Conservation (phyloP, 495 filamentous ascomycete species). For the Penicillium subrubescens region DNA sequence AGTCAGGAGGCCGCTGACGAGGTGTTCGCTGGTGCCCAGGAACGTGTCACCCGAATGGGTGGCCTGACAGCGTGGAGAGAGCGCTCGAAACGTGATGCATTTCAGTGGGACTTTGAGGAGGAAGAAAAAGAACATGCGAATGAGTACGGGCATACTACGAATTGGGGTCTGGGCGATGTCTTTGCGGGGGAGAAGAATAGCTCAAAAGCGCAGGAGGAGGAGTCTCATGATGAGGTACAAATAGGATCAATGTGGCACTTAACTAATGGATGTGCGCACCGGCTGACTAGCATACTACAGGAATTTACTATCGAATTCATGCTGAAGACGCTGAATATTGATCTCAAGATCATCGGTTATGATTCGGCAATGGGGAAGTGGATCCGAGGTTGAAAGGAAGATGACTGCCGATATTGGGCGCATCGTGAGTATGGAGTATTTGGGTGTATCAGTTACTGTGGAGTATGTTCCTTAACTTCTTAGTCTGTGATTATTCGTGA, state of each 20-base stretch:
- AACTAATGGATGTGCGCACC: background rate
- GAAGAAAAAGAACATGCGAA: slow-evolving; percentile 28
- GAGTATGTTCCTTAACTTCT: background rate
- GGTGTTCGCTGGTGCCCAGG: slow-evolving; percentile 45
- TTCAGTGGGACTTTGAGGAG: slow-evolving; percentile 35
- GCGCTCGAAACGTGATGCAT: slow-evolving; percentile 40
- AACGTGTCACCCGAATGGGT: slow-evolving; percentile 54
- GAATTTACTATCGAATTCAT: slow-evolving; percentile 74
- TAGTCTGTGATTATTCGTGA: background rate
- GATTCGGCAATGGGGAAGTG: slow-evolving; percentile 57
- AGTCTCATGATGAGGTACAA: slow-evolving; percentile 40
- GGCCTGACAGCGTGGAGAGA: slow-evolving; percentile 58
- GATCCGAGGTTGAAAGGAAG: slow-evolving; percentile 34
- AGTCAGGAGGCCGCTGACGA: slow-evolving; percentile 56
- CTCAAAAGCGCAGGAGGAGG: slow-evolving; percentile 29
- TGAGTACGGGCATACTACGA: slow-evolving; percentile 29
- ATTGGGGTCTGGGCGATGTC: slow-evolving; percentile 25
- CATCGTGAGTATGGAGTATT: background rate
- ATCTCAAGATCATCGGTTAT: slow-evolving; percentile 63
- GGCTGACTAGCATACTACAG: slow-evolving; percentile 27
- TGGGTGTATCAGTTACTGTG: background rate
- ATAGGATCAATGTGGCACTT: background rate
- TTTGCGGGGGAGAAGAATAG: slow-evolving; percentile 17
- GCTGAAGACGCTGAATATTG: slow-evolving; percentile 68
- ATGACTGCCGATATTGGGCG: background rate